Evolutionary conservation across 345 rosid genomes (phyloP).

Genomic region (Camelina sativa): DNA sequence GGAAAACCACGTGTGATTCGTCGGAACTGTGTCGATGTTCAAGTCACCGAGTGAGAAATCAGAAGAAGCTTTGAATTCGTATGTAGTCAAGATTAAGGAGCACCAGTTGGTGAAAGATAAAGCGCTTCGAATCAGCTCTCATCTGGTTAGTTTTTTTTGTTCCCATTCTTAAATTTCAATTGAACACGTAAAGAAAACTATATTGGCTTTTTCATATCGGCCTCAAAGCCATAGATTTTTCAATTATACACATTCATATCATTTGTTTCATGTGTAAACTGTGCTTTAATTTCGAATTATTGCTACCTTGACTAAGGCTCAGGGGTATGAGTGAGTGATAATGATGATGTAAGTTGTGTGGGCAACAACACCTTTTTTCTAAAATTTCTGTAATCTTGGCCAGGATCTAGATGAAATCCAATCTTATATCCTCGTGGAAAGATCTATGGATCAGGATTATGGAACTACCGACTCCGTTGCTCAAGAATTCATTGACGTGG

Average conservation of each 20-base stretch:
- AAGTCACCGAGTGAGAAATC: conserved; percentile 69
- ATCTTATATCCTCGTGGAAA: conserved; percentile 77
- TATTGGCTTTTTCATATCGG: background rate
- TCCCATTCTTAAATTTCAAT: background rate
- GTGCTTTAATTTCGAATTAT: background rate
- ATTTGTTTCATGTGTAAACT: background rate
- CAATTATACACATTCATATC: background rate
- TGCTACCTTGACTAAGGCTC: background rate
- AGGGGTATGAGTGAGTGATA: background rate
- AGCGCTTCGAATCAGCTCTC: conserved; percentile 71
- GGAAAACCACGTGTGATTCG: conserved; percentile 74
- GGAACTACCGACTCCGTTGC: conserved; percentile 50
- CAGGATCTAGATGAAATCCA: conserved; percentile 93
- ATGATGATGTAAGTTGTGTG: background rate
- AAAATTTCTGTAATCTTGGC: conserved; percentile 38
- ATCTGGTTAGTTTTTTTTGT: conserved; percentile 54
- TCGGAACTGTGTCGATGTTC: conserved; percentile 58
- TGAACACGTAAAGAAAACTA: too few relatives aligned
- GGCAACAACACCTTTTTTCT: too few relatives aligned
- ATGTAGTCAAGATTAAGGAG: conserved; percentile 57
- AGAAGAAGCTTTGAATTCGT: conserved; percentile 73
- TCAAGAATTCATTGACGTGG: conserved; percentile 66
- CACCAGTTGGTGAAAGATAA: conserved; percentile 63
- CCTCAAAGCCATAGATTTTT: background rate
- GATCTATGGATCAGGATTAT: conserved; percentile 51